Evolutionary conservation across 2,329 filamentous ascomycete genomes (phyloP).

Genomic region (Drechslerella stenobrocha): DNA sequence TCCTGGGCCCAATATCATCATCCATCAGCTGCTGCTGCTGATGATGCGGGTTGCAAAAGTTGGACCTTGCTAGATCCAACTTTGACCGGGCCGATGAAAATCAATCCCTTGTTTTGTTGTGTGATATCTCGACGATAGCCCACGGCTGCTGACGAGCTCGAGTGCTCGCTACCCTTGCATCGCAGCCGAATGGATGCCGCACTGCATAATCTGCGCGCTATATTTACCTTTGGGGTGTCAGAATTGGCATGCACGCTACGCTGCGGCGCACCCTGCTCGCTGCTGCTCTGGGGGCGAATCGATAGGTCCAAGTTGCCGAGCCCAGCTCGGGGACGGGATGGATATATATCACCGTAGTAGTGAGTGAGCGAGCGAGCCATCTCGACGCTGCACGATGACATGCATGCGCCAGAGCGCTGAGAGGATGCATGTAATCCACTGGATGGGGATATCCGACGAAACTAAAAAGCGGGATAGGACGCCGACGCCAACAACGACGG

Average conservation of each 20-base stretch:
- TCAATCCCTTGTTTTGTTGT: slow-evolving; percentile 13
- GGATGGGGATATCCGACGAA: slow-evolving; percentile 1
- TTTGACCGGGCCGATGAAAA: not conserved
- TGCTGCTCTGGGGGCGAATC: too few species aligned
- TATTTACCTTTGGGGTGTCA: not conserved
- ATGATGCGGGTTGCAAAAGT: too few species aligned
- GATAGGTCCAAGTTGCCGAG: too few species aligned
- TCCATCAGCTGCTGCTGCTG: too few species aligned
- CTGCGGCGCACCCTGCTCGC: not conserved
- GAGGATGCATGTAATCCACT: not conserved
- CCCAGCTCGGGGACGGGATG: too few species aligned
- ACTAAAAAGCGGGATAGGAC: not conserved
- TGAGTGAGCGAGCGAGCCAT: too few species aligned
- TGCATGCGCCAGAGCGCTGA: too few species aligned
- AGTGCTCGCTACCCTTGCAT: slow-evolving; percentile 43
- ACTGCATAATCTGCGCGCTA: slow-evolving; percentile 25
- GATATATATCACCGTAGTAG: too few species aligned
- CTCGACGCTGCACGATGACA: too few species aligned
- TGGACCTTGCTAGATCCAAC: too few species aligned
- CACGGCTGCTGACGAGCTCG: slow-evolving; percentile 15
- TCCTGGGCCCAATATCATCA: slow-evolving; percentile 21
- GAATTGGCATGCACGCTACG: not conserved
- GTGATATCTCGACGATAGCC: slow-evolving; percentile 8
- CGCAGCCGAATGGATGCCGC: slow-evolving; percentile 27
- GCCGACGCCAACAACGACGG: too few species aligned